Percentiles rank a stretch among this genome's conserved stretches.
Conservation (phyloP, 2,329 filamentous ascomycete genomes). For the Tolypocladium album region DNA sequence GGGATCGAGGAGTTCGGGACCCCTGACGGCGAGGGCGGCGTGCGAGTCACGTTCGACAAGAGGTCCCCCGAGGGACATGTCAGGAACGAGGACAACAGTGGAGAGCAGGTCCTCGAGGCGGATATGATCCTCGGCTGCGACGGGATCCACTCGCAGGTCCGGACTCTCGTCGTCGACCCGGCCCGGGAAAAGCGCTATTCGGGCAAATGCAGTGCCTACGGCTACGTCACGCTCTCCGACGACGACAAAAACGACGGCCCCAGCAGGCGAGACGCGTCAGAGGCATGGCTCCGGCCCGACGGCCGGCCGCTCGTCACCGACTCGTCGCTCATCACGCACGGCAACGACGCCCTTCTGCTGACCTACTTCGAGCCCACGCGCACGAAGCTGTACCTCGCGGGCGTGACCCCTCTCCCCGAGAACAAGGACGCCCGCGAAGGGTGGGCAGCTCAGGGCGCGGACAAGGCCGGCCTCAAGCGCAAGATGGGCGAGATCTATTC, state of each 20-base stretch:
- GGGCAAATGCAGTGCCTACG: slow-evolving; percentile 15
- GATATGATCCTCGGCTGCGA: slow-evolving; percentile 25
- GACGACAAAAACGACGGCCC: background rate
- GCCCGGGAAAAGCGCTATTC: slow-evolving; percentile 19
- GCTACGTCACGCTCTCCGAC: slow-evolving; percentile 5
- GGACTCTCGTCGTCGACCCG: slow-evolving; percentile 15
- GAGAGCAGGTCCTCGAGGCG: slow-evolving; percentile 4
- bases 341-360: slow-evolving; percentile 9
- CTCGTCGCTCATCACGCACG: slow-evolving; percentile 10
- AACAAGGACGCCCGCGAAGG: slow-evolving; percentile 12
- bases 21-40: background rate
- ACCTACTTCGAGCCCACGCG: slow-evolving; percentile 10
- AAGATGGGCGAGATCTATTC: slow-evolving; percentile 7
- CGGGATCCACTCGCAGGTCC: slow-evolving; percentile 26
- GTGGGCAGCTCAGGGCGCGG: slow-evolving; percentile 10
- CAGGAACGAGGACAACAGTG: background rate
- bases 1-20: slow-evolving; percentile 6
- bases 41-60: background rate
- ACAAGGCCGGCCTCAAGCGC: slow-evolving; percentile 9
- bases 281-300: slow-evolving; percentile 4
- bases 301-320: slow-evolving; percentile 11
- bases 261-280: background rate
- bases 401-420: slow-evolving; percentile 11
- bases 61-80: background rate
- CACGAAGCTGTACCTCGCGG: slow-evolving; percentile 8